Evolutionary conservation across 371 early-diverging fungal species (phyloP).

Genomic region (Lichtheimia ornata): DNA sequence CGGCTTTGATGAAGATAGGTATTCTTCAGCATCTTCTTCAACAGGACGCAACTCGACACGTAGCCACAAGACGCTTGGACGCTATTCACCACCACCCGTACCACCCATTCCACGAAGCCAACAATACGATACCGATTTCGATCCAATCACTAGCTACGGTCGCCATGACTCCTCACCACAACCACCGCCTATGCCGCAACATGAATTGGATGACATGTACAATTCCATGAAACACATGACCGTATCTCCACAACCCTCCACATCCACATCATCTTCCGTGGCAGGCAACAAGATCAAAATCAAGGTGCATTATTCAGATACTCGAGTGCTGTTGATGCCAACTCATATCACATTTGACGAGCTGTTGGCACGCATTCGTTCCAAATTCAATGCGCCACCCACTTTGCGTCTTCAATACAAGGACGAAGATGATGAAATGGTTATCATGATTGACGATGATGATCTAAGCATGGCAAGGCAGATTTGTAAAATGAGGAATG

Average conservation of each 20-base stretch:
- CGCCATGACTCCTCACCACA: conserved; percentile 21
- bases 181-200: no score
- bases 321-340: conserved; percentile 17
- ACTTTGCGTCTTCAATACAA: conserved; percentile 74
- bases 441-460: conserved; percentile 90
- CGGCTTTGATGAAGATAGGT: conserved; percentile 47
- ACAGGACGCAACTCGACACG: conserved; percentile 18
- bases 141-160: conserved; percentile 22
- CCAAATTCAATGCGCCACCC: conserved; percentile 23
- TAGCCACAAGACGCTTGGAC: conserved; percentile 17
- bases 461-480: conserved; percentile 84
- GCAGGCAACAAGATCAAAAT: conserved; percentile 22
- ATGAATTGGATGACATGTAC: conserved; percentile 36
- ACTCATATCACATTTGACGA: conserved; percentile 22
- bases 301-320: conserved; percentile 23
- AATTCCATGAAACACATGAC: conserved; percentile 25
- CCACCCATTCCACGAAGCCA: conserved; percentile 29
- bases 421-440: conserved; percentile 87
- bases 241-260: conserved; percentile 21
- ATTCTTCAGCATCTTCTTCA: conserved; percentile 25
- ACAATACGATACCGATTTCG: conserved; percentile 9
- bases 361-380: conserved; percentile 14
- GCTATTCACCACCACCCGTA: conserved; percentile 38
- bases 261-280: conserved; percentile 21
- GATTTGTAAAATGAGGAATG: conserved; percentile 9